phyloP scores from a whole-genome alignment of 768 basidiomycete genomes.

The Strobilomyces echinocephalus region DNA sequence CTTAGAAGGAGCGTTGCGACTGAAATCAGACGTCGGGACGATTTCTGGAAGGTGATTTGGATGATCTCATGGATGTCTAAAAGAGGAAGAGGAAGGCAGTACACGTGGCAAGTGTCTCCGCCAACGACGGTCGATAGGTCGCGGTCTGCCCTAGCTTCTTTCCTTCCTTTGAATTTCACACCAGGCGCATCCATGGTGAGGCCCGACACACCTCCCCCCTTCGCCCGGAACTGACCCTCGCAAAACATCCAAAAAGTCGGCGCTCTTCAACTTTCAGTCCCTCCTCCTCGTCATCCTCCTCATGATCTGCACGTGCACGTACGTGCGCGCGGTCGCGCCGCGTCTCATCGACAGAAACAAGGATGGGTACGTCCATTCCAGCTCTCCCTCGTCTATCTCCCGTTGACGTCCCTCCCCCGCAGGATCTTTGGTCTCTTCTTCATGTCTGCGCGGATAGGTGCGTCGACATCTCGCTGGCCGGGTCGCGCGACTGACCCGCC shows the following conservation, averaged over 20 bases:
- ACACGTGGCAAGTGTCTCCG: not conserved
- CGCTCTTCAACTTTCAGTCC: conserved; percentile 97
- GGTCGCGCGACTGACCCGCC: not conserved
- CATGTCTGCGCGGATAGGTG: conserved; percentile 95
- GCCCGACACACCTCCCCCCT: not conserved
- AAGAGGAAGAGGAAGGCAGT: conserved; percentile 1
- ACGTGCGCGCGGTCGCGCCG: conserved; percentile 86
- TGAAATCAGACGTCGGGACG: too few species aligned
- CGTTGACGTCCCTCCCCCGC: not conserved
- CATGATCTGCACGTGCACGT: conserved; percentile 95
- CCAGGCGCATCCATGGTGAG: conserved; percentile 17
- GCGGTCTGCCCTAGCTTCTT: not conserved
- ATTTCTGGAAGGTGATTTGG: too few species aligned
- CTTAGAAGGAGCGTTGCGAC: too few species aligned
- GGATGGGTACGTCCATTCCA: conserved; percentile 61
- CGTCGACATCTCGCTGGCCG: conserved; percentile 15
- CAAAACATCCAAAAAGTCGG: conserved; percentile 57
- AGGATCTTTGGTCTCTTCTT: conserved; percentile 92
- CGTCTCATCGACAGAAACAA: conserved; percentile 90
- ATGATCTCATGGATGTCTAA: not conserved
- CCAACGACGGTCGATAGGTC: not conserved
- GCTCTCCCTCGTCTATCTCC: not conserved
- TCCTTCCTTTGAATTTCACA: too few species aligned
- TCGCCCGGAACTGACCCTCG: not conserved
- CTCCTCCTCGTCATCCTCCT: conserved; percentile 90